These are phyloP conservation scores for Infundibulicybe gibba DNA, from an alignment of 768 basidiomycete species.

Conservation along the genomic window DNA sequence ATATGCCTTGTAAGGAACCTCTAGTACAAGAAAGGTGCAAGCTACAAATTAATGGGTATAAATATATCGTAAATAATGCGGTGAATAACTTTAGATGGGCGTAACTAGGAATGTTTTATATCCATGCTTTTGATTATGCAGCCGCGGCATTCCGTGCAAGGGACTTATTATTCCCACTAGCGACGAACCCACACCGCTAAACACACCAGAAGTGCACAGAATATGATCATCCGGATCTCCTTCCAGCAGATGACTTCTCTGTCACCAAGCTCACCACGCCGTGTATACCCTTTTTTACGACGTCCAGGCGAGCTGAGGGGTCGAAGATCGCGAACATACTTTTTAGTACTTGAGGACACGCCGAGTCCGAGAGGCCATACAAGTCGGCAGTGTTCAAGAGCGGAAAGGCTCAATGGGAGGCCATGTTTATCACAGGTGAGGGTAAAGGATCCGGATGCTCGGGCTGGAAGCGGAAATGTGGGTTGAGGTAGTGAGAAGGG, in stretches of 20 bases:
- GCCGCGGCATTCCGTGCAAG: background rate
- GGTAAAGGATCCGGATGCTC: conserved; percentile 52
- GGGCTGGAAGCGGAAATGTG: conserved; percentile 38
- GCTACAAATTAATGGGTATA: background rate
- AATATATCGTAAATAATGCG: background rate
- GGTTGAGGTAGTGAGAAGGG: conserved; percentile 38
- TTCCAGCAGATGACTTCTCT: conserved; percentile 63
- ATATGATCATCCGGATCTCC: conserved; percentile 58
- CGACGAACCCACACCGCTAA: conserved; percentile 48
- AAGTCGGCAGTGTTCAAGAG: conserved; percentile 42
- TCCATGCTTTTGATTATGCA: background rate
- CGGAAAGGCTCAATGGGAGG: conserved; percentile 51
- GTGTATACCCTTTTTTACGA: conserved; percentile 33
- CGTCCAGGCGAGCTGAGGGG: conserved; percentile 32
- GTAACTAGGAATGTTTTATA: background rate
- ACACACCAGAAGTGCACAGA: conserved; percentile 44
- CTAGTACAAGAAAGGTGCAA: too few species aligned
- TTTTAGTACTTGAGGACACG: conserved; percentile 28
- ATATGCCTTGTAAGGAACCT: too few species aligned
- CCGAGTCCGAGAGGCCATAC: conserved; percentile 50
- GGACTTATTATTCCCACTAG: conserved; percentile 3
- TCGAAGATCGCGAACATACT: conserved; percentile 36
- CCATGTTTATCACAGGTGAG: conserved; percentile 62
- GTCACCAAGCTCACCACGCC: conserved; percentile 42
- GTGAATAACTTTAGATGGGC: background rate